Evolutionary conservation across 768 basidiomycete species (phyloP).

Genomic region (Boletus reticuloceps): DNA sequence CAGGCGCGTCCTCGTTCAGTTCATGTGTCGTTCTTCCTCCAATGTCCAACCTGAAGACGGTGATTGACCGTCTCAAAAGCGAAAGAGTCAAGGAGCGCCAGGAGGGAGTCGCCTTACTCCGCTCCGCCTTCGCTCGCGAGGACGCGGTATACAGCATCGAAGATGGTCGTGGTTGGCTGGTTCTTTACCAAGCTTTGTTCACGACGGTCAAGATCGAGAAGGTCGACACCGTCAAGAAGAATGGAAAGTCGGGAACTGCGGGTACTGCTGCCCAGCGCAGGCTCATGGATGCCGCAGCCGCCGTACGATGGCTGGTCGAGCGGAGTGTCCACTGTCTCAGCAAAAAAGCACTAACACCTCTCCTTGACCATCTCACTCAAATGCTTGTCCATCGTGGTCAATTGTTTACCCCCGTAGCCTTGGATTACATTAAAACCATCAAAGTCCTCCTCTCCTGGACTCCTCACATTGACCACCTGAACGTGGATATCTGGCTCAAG

Average conservation of each 20-base stretch:
- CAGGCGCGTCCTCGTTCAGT: slow-evolving; percentile 1
- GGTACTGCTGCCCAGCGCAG: slow-evolving; percentile 53
- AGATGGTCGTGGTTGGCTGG: slow-evolving; percentile 52
- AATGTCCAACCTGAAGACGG: slow-evolving; percentile 45
- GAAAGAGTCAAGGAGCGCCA: slow-evolving; percentile 70
- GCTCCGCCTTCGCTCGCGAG: slow-evolving; percentile 49
- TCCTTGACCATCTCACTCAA: slow-evolving; percentile 65
- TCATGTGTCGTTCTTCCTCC: neutral
- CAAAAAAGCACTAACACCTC: slow-evolving; percentile 48
- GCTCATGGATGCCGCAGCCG: slow-evolving; percentile 62
- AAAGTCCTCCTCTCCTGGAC: slow-evolving; percentile 58
- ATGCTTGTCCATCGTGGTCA: slow-evolving; percentile 52
- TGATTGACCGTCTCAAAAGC: slow-evolving; percentile 53
- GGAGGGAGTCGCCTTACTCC: slow-evolving; percentile 55
- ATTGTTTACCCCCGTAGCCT: slow-evolving; percentile 61
- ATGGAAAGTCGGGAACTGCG: slow-evolving; percentile 38
- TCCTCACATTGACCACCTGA: slow-evolving; percentile 80
- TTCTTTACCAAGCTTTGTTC: slow-evolving; percentile 74
- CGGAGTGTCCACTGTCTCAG: slow-evolving; percentile 55
- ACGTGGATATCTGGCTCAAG: slow-evolving; percentile 60
- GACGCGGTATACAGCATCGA: slow-evolving; percentile 40
- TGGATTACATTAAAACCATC: slow-evolving; percentile 82
- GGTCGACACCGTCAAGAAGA: slow-evolving; percentile 40
- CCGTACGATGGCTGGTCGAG: slow-evolving; percentile 74
- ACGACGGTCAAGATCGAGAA: slow-evolving; percentile 63